Evolutionary conservation across 2,329 filamentous ascomycete species (phyloP), one percentile per base, ranked within the genome.

Genomic region (Paecilomyces niveus): DNA sequence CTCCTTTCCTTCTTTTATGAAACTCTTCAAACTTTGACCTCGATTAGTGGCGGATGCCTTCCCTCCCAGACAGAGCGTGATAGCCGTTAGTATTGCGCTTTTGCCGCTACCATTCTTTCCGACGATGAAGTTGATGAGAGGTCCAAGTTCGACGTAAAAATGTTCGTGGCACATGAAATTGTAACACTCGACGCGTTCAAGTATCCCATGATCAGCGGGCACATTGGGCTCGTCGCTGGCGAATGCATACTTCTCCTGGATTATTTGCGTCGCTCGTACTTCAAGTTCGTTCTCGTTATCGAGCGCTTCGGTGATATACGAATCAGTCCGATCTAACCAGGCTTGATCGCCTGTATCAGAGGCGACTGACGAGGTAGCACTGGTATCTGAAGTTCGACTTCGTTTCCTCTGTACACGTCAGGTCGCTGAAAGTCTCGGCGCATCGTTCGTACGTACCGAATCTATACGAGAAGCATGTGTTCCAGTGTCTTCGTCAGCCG

Each of bases 81-180:
- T 85, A 3, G 92, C 94, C 0, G 94, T 97, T 29, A 99, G 78
- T 13, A 97, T 89, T 2, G 94, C 94, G 72, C 94, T 99, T 78
- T 99, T 99, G 35, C 94, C 94, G 70, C 93, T 97, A 32, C 94
- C 94, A 70, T 99, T 99, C 73, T 96, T 92, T 15, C 94, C 94
- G 57, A 97, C 92, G 61, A 99, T 92, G 75, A 99, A 99, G 74
- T 99, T 99, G 73, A 99, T 95, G 39, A 97, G 79, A 0, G 94
- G 94, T 0, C 94, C 94, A n/a, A 99, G 81, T 58, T 89, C 84
- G 60, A 96, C 89, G 51, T 88, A 85, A 18, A 97, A 82, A 57
- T 88, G 86, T 52, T 86, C 81, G 72, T 99, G 94, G 68, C 93
- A 97, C 94, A 97, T 97, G 75, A 97, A 97, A 72, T 97, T 97